phyloP scores from a whole-genome alignment of 116 monocot genomes.

The Cymodocea nodosa region DNA sequence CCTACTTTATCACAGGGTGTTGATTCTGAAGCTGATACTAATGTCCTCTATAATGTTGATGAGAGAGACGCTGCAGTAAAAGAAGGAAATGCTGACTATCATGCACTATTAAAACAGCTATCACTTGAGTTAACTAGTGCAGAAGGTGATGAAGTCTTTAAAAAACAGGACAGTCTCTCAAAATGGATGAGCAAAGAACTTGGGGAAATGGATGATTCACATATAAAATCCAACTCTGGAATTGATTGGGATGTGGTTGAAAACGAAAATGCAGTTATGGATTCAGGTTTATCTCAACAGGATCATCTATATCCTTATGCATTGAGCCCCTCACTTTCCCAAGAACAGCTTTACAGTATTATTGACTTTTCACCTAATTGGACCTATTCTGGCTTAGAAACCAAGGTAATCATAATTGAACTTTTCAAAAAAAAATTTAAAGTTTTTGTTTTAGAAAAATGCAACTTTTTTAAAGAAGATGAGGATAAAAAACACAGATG shows the following conservation, averaged over 20 bases:
- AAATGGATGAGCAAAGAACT: slow-evolving; percentile 90
- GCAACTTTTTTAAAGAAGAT: no score
- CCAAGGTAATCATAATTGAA: slow-evolving; percentile 34
- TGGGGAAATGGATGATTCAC: slow-evolving; percentile 37
- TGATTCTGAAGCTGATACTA: background rate
- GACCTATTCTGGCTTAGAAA: slow-evolving; percentile 47
- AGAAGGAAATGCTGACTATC: slow-evolving; percentile 17
- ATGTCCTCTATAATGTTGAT: background rate
- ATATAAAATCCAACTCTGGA: slow-evolving; percentile 35
- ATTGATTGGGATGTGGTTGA: slow-evolving; percentile 48
- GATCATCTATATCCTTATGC: slow-evolving; percentile 37
- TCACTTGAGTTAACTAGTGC: slow-evolving; percentile 24
- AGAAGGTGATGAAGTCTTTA: slow-evolving; percentile 38
- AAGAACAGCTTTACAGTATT: slow-evolving; percentile 91
- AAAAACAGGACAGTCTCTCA: slow-evolving; percentile 76
- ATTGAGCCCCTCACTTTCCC: slow-evolving; percentile 71
- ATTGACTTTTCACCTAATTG: slow-evolving; percentile 73
- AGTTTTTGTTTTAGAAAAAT: no score
- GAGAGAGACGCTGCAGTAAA: slow-evolving; percentile 6
- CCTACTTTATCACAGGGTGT: background rate
- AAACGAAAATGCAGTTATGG: slow-evolving; percentile 31
- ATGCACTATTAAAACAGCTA: slow-evolving; percentile 34
- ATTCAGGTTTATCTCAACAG: slow-evolving; percentile 37
- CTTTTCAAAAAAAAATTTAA: background rate
- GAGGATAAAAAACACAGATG: no score